Conservation (phyloP, 2,329 filamentous ascomycete genomes). For the Colletotrichum kahawae region DNA sequence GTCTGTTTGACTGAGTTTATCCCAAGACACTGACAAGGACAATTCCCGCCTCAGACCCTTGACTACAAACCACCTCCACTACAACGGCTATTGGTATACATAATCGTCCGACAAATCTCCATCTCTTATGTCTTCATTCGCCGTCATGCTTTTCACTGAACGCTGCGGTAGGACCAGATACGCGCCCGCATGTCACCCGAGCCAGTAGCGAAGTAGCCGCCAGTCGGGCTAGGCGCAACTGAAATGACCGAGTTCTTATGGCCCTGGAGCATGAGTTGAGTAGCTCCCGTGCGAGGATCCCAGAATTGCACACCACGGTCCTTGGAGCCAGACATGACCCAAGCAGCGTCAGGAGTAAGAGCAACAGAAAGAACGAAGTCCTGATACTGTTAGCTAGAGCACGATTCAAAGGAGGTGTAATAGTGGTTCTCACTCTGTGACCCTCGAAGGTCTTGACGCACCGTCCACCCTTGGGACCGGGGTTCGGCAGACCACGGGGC, state of each 20-base stretch:
- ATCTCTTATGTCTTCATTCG: neutral
- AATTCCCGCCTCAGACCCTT: neutral
- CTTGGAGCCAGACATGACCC: conserved; percentile 98
- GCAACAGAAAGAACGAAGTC: conserved; percentile 98
- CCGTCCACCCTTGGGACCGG: conserved; percentile 81
- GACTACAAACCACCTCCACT: neutral
- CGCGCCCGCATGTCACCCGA: conserved; percentile 97
- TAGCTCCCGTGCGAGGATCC: conserved; percentile 91
- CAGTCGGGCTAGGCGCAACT: conserved; percentile 89
- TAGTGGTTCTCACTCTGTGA: conserved; percentile 71
- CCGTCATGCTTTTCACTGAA: conserved; percentile 10
- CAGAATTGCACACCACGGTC: conserved; percentile 98
- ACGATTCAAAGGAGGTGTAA: neutral
- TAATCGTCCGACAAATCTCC: neutral
- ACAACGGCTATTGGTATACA: conserved; percentile 9
- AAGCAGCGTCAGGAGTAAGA: conserved; percentile 89
- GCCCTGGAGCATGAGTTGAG: conserved; percentile 97
- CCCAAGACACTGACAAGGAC: conserved; percentile 2
- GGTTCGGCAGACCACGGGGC: conserved; percentile 69
- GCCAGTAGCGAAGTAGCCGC: conserved; percentile 90
- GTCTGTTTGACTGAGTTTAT: conserved; percentile 6
- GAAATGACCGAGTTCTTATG: conserved; percentile 99
- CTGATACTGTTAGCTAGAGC: conserved; percentile 49
- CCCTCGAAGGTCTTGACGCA: conserved; percentile 98
- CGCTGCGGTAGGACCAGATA: conserved; percentile 83